A percentile compares a stretch with the other conserved stretches of the same genome.
phyloP scores from a whole-genome alignment of 768 basidiomycete species.

The Lyophyllum decastes region DNA sequence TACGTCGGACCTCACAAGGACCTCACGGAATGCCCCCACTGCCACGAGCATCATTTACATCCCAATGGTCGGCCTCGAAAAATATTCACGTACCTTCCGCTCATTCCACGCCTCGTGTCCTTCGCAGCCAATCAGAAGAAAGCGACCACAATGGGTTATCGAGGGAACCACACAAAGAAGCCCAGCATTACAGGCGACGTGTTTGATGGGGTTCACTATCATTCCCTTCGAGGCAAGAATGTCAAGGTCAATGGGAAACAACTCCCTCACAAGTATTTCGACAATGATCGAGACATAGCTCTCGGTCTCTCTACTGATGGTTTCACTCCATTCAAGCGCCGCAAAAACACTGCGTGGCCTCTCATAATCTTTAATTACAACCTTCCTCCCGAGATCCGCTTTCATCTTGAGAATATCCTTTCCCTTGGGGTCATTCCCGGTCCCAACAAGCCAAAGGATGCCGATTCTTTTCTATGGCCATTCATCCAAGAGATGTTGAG shows the following conservation, averaged over 20 bases:
- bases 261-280: constrained; percentile 31
- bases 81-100: too few relatives aligned
- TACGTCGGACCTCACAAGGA: too few relatives aligned
- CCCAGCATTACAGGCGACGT: too few relatives aligned
- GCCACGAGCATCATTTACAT: too few relatives aligned
- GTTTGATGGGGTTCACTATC: constrained; percentile 34
- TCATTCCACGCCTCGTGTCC: too few relatives aligned
- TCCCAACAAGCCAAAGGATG: constrained; percentile 35
- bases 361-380: constrained; percentile 37
- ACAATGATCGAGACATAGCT: constrained; percentile 23
- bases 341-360: constrained; percentile 34
- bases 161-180: too few relatives aligned
- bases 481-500: constrained; percentile 31
- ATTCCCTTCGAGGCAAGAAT: constrained; percentile 12
- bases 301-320: constrained; percentile 43
- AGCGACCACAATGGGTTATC: too few relatives aligned
- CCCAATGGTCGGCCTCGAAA: too few relatives aligned
- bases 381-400: constrained; percentile 28
- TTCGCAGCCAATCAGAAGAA: too few relatives aligned
- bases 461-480: constrained; percentile 39
- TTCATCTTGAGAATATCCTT: constrained; percentile 29
- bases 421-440: too few relatives aligned
- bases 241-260: constrained; percentile 27
- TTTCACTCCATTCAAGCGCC: constrained; percentile 33
- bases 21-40: too few relatives aligned